phyloP scores from a whole-genome alignment of 495 filamentous ascomycete genomes.

The Pseudoneurospora amorphoporcata region DNA sequence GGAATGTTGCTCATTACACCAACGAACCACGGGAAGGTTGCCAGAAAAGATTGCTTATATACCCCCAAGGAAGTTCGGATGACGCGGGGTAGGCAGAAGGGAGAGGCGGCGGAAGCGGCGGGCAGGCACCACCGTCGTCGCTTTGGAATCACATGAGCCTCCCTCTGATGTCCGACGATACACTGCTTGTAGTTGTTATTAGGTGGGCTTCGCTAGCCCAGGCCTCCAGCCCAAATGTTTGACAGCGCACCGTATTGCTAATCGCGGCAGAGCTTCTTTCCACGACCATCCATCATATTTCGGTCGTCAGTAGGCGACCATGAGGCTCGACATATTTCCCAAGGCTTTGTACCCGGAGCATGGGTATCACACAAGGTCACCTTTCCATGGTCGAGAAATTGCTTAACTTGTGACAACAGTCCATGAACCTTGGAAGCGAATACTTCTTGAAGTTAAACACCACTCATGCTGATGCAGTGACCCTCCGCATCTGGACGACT shows the following conservation, averaged over 20 bases:
- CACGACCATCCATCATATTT: too few relatives aligned
- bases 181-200: too few relatives aligned
- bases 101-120: neutral
- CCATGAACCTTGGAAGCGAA: neutral
- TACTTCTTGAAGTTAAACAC: neutral
- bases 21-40: neutral
- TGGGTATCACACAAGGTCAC: too few relatives aligned
- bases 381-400: neutral
- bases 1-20: neutral
- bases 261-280: too few relatives aligned
- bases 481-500: neutral
- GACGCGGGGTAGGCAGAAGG: too few relatives aligned
- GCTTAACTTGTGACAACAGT: neutral
- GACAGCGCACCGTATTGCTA: too few relatives aligned
- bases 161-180: too few relatives aligned
- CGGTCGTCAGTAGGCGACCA: too few relatives aligned
- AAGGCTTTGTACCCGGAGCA: too few relatives aligned
- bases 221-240: too few relatives aligned
- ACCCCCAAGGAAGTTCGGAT: neutral
- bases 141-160: neutral
- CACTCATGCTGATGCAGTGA: neutral
- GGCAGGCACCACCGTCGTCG: neutral
- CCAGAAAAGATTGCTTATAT: neutral
- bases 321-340: too few relatives aligned
- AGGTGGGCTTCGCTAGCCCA: too few relatives aligned